A percentile compares a stretch with the other conserved stretches of the same genome.
Conservation (phyloP, 2,329 filamentous ascomycete species). For the Allantophomopsis cytisporea region DNA sequence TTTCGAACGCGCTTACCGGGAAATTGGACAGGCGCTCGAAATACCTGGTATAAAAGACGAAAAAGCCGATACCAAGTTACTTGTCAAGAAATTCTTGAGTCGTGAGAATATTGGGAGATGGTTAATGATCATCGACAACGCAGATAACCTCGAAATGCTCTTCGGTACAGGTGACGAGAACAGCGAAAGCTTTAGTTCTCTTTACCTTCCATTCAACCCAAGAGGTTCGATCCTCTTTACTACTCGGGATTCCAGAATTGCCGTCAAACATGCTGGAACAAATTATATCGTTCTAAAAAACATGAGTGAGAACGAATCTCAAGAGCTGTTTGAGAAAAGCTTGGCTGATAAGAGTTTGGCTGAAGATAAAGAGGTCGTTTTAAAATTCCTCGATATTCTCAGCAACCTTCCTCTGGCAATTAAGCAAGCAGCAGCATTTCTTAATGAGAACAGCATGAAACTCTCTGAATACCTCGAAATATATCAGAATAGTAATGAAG, state of each 20-base stretch:
- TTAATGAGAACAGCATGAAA: conserved; percentile 14
- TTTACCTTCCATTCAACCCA: conserved; percentile 17
- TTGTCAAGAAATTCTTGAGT: conserved; percentile 19
- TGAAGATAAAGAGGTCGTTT: conserved; percentile 6
- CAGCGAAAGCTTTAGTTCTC: not conserved
- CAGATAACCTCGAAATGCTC: conserved; percentile 22
- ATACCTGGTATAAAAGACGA: conserved; percentile 18
- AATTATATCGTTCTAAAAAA: conserved; percentile 10
- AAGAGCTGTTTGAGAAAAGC: conserved; percentile 9
- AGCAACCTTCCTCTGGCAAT: conserved; percentile 21
- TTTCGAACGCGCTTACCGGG: conserved; percentile 21
- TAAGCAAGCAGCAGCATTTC: conserved; percentile 21
- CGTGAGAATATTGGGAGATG: conserved; percentile 14
- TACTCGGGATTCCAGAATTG: conserved; percentile 6
- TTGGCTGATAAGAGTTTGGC: conserved; percentile 7
- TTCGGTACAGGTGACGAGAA: conserved; percentile 4
- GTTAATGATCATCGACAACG: conserved; percentile 29
- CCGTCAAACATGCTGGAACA: conserved; percentile 1
- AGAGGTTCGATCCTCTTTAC: conserved; percentile 20
- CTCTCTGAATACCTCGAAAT: conserved; percentile 3
- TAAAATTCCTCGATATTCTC: conserved; percentile 17
- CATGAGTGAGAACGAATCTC: conserved; percentile 11
- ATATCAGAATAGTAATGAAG: conserved; percentile 2
- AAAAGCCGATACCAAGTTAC: conserved; percentile 19
- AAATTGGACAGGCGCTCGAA: conserved; percentile 17